A percentile compares a stretch with the other conserved stretches of the same genome.
Conservation (phyloP, 2,329 filamentous ascomycete genomes). For the Fusarium sambucinum region DNA sequence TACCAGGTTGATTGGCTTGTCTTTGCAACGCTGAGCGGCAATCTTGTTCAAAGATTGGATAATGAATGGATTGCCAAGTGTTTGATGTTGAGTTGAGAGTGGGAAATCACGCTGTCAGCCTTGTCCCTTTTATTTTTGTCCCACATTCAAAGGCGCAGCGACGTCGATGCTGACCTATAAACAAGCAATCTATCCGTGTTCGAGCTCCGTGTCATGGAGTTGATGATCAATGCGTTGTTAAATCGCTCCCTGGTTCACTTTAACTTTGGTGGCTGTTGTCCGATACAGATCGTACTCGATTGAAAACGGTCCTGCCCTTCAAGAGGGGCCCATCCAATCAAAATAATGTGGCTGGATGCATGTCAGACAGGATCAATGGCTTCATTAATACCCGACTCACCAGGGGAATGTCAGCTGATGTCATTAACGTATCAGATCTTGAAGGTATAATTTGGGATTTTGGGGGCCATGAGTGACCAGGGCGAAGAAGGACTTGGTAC, state of each 20-base stretch:
- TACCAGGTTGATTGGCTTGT: not conserved
- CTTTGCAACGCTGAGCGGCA: not conserved
- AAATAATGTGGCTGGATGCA: not conserved
- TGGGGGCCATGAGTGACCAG: not conserved
- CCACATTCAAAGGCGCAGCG: not conserved
- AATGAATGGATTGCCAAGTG: not conserved
- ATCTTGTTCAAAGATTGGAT: not conserved
- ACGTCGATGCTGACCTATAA: too few species aligned
- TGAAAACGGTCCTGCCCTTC: too few species aligned
- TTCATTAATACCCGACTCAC: not conserved
- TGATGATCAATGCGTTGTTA: not conserved
- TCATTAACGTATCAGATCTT: not conserved
- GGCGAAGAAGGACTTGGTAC: not conserved
- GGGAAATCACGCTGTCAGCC: not conserved
- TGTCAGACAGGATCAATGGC: slow-evolving; percentile 6
- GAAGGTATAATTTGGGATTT: not conserved
- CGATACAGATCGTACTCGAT: not conserved
- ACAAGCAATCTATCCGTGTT: not conserved
- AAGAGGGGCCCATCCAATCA: not conserved
- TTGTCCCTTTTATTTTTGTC: not conserved
- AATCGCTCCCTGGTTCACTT: not conserved
- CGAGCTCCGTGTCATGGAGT: not conserved
- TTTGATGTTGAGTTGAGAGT: not conserved
- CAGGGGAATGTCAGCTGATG: not conserved
- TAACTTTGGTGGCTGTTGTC: not conserved